These are phyloP conservation scores for Pseudocercospora crystallina DNA, from an alignment of 2,329 filamentous ascomycete species.

Conservation along the genomic window DNA sequence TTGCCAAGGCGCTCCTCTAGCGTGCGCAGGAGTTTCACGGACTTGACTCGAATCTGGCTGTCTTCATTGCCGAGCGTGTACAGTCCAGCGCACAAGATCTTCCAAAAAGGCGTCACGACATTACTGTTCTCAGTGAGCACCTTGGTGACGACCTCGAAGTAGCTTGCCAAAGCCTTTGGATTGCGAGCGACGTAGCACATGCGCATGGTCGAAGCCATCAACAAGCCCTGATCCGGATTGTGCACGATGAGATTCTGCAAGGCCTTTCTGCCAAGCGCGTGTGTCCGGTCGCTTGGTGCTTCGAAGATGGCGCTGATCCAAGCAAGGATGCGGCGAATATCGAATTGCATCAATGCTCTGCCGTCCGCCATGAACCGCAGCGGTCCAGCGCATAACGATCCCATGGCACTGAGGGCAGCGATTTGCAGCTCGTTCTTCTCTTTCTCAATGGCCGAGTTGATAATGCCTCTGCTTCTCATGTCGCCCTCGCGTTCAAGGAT, in stretches of 20 bases:
- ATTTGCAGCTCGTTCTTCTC: slow-evolving; percentile 91
- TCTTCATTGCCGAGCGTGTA: slow-evolving; percentile 92
- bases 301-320: slow-evolving; percentile 97
- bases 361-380: slow-evolving; percentile 87
- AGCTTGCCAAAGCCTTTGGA: slow-evolving; percentile 85
- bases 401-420: slow-evolving; percentile 92
- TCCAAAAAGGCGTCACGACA: slow-evolving; percentile 86
- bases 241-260: slow-evolving; percentile 86
- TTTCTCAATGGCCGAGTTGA: slow-evolving; percentile 91
- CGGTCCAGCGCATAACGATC: slow-evolving; percentile 78
- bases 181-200: slow-evolving; percentile 77
- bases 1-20: slow-evolving; percentile 76
- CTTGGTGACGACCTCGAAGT: slow-evolving; percentile 88
- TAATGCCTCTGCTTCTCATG: slow-evolving; percentile 70
- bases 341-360: slow-evolving; percentile 83
- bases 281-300: slow-evolving; percentile 85
- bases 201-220: slow-evolving; percentile 86
- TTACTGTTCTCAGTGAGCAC: slow-evolving; percentile 80
- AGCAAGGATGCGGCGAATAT: slow-evolving; percentile 84
- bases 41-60: slow-evolving; percentile 84
- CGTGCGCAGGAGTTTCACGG: slow-evolving; percentile 74
- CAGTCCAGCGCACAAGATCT: slow-evolving; percentile 79
- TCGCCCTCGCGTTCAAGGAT: slow-evolving; percentile 75
- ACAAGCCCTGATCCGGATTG: slow-evolving; percentile 81
- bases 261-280: slow-evolving; percentile 82